These are phyloP conservation scores for Boletus sp. DNA, from an alignment of 768 basidiomycete species.

Conservation along the genomic window DNA sequence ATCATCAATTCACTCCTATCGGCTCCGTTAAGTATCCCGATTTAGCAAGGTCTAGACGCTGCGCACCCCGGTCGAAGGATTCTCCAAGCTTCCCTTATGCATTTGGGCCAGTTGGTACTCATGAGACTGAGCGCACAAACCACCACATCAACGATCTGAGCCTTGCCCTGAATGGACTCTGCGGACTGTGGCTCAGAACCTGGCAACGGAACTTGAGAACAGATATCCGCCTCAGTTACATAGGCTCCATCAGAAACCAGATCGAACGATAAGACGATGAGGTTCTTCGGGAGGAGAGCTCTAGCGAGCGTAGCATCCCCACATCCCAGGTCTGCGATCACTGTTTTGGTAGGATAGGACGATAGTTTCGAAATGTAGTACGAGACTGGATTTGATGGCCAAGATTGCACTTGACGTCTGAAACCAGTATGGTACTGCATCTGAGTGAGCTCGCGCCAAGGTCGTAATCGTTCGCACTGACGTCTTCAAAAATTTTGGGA, in stretches of 20 bases:
- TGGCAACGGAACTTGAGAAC: constrained; percentile 76
- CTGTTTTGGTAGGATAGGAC: constrained; percentile 58
- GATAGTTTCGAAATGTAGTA: constrained; percentile 70
- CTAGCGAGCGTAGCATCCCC: constrained; percentile 90
- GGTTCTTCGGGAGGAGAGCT: constrained; percentile 64
- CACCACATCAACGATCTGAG: constrained; percentile 84
- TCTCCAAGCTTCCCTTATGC: constrained; percentile 86
- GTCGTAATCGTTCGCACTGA: constrained; percentile 33
- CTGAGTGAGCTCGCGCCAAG: constrained; percentile 11
- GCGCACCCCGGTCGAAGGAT: constrained; percentile 80
- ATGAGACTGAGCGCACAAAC: constrained; percentile 95
- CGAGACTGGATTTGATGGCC: constrained; percentile 94
- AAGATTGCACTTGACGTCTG: constrained; percentile 84
- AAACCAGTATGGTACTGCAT: constrained; percentile 92
- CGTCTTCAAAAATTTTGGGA: constrained; percentile 80
- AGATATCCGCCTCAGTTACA: constrained; percentile 90
- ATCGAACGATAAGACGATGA: constrained; percentile 76
- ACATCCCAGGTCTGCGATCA: constrained; percentile 93
- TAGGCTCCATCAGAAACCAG: constrained; percentile 70
- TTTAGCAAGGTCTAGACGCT: background rate
- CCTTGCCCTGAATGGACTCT: constrained; percentile 48
- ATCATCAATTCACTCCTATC: constrained; percentile 77
- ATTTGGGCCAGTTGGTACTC: constrained; percentile 95
- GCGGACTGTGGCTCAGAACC: constrained; percentile 57
- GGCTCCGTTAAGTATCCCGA: constrained; percentile 10